A percentile compares a stretch with the other conserved stretches of the same genome.
phyloP scores from a whole-genome alignment of 2,329 filamentous ascomycete genomes.

The Zasmidium cellare region DNA sequence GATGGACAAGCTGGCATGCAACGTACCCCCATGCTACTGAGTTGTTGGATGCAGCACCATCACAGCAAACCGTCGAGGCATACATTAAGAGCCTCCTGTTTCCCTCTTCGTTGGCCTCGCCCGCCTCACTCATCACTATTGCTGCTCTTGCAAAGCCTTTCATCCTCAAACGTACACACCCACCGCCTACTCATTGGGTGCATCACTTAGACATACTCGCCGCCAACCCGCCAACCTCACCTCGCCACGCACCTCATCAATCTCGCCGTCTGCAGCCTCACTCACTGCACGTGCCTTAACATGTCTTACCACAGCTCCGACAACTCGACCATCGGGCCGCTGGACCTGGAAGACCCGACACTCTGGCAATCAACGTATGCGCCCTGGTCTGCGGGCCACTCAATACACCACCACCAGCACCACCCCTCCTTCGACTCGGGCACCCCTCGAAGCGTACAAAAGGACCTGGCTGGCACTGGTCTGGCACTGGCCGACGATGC shows the following conservation, averaged over 20 bases:
- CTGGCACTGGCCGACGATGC: constrained; percentile 7
- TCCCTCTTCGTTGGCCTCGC: too few species aligned
- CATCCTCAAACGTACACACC: neutral
- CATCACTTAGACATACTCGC: constrained; percentile 3
- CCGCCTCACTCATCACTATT: constrained; percentile 1
- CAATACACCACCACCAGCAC: constrained; percentile 1
- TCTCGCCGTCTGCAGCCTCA: constrained; percentile 1
- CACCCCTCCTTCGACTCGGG: constrained; percentile 2
- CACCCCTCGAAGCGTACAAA: constrained; percentile 18
- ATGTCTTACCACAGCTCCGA: constrained; percentile 11
- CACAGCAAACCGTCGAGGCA: too few species aligned
- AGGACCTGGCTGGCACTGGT: constrained; percentile 8
- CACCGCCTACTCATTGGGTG: constrained; percentile 2
- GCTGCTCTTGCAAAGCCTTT: neutral
- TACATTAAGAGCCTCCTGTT: too few species aligned
- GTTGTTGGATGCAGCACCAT: too few species aligned
- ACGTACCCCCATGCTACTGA: neutral
- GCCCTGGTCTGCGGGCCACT: constrained; percentile 1
- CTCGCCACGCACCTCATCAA: neutral
- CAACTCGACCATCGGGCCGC: constrained; percentile 2
- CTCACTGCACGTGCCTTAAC: constrained; percentile 5
- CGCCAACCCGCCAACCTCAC: neutral
- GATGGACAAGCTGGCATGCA: neutral
- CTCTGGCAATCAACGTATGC: constrained; percentile 7
- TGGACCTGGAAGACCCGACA: constrained; percentile 9